Conservation (phyloP, 2,329 filamentous ascomycete genomes). For the Metarhizium sp. region DNA sequence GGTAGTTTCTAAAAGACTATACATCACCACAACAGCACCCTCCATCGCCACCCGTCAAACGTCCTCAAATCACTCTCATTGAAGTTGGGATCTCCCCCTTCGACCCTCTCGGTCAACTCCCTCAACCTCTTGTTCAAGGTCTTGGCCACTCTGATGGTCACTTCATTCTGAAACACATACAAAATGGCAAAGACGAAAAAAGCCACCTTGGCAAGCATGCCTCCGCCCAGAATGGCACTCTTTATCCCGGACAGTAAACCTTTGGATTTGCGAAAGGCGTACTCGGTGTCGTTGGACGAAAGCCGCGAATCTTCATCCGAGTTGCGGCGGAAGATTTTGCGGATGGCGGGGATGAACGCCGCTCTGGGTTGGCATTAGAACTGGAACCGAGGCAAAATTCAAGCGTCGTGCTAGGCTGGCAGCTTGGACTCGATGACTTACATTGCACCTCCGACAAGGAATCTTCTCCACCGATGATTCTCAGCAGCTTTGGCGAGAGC, state of each 20-base stretch:
- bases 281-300: slow-evolving; percentile 44
- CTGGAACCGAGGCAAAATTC: background rate
- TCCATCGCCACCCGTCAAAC: slow-evolving; percentile 47
- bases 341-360: slow-evolving; percentile 41
- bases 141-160: slow-evolving; percentile 43
- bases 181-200: slow-evolving; percentile 48
- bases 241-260: slow-evolving; percentile 41
- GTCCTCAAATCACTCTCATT: slow-evolving; percentile 38
- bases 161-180: slow-evolving; percentile 51
- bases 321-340: slow-evolving; percentile 39
- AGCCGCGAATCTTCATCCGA: slow-evolving; percentile 24
- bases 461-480: slow-evolving; percentile 41
- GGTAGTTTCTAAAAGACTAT: no score
- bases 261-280: slow-evolving; percentile 44
- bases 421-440: slow-evolving; percentile 22
- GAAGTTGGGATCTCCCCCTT: slow-evolving; percentile 35
- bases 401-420: no score
- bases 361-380: slow-evolving; percentile 25
- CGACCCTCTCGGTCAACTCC: slow-evolving; percentile 36
- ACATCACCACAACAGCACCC: slow-evolving; percentile 35
- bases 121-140: slow-evolving; percentile 42
- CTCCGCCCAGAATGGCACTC: slow-evolving; percentile 31
- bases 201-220: slow-evolving; percentile 37
- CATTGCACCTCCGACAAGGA: slow-evolving; percentile 42
- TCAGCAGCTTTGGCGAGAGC: slow-evolving; percentile 34